Evolutionary conservation across 257 asterid species (phyloP), one percentile per base, ranked within the genome.

Genomic region (Capsicum pubescens): DNA sequence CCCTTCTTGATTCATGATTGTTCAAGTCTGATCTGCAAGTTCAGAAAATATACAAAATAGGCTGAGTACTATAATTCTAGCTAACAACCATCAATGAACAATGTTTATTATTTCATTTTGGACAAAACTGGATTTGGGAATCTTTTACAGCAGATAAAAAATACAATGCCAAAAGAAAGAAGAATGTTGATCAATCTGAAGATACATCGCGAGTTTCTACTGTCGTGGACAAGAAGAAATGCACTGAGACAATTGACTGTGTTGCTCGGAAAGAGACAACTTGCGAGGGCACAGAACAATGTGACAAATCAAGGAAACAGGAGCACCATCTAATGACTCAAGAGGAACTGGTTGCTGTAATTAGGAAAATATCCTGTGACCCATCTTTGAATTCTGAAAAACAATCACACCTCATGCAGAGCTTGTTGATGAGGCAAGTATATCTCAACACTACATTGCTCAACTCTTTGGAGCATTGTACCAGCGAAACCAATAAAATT

Each of bases 331-430:
- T 88, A 59, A 48, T 89, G 82, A 83, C 76, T 83, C 97, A 93
- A 90, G 92, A 92, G 85, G 95, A 93, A 84, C 90, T 95, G 82
- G 97, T 91, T 90, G 89, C 91, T 83, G 88, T 93, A 69, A 91
- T 94, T 85, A 89, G 91, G 90, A 90, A 90, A 90, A 92, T 95
- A 64, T 94, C 97, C 44, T 89, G 97, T 79, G 98, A 95, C 86
- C 84, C 95, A 32, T 87, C 88, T 87, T 84, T 95, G 87, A 97
- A 91, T 86, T 72, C 87, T 79, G 88, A 87, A 80, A 88, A 88
- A 86, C 92, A 93, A 84, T 87, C 97, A 17, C 84, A 87, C 81
- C 82, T 95, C 69, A 90, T 92, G 77, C 98, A 94, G 90, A 93
- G 89, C 91, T 85, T 95, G 86, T 87, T 90, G 70, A 90, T 88